Evolutionary conservation across 2,329 filamentous ascomycete species (phyloP), one percentile per base, ranked within the genome.

Genomic region (Beauveria sp.): DNA sequence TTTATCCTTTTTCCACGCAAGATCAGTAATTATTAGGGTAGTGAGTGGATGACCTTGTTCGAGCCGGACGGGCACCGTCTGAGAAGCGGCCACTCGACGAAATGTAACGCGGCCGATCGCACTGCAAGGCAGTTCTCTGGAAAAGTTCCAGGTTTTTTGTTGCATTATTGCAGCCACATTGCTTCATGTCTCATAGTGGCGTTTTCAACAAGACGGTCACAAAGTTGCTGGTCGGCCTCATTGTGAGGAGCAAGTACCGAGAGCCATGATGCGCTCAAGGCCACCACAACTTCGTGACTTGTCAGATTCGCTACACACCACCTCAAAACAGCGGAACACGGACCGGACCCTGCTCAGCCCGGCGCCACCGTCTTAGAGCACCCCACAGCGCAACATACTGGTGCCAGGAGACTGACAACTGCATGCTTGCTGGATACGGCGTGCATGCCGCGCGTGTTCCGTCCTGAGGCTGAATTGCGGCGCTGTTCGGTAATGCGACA

Each of bases 251-350:
- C n/a, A 20, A 40, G 20, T 12, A 20, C 30, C 40, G 9, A 30
- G n/a, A 18, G 53, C 20, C 52, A 12, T 51, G 24, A 38, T 12
- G 38, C n/a, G 57, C 50, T 40, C 26, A 47, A 40, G 34, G 28
- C 50, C 22, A 26, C 20, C 28, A 42, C 50, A n/a, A 43, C 22
- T 43, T 34, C 42, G 18, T 54, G 51, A 54, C 51, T 49, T 34
- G 58, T 60, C 58, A 60, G 58, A 54, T 55, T 54, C 34, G 18
- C 50, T 55, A 51, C 42, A 60, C 51, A 47, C 58, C 58, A 54
- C 43, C 16, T 22, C 16, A 22, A 42, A 26, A 5, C 42, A 60
- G 58, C 51, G 58, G 58, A 49, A 60, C 58, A 49, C 58, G 58
- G 58, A 60, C 58, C 58, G 58, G 58, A 42, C 58, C 58, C 54